These are phyloP conservation scores for Podaxis pistillaris DNA, from an alignment of 768 basidiomycete species.

Conservation along the genomic window DNA sequence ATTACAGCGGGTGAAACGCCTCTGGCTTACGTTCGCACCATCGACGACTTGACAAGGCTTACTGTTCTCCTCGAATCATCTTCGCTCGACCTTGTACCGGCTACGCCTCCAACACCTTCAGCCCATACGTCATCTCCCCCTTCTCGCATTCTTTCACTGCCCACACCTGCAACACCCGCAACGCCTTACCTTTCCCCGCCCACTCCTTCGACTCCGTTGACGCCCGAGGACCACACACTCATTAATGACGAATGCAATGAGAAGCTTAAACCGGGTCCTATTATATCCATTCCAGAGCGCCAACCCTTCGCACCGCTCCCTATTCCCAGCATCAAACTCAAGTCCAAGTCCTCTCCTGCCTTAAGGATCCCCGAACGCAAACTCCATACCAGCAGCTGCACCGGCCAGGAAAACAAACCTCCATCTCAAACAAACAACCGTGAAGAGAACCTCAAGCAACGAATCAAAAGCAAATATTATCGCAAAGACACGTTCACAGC, in stretches of 20 bases:
- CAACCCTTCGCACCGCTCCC: slow-evolving; percentile 1
- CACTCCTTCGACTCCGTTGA: not conserved
- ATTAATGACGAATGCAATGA: not conserved
- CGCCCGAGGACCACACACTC: slow-evolving; percentile 3
- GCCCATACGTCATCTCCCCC: no score
- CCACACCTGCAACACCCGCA: not conserved
- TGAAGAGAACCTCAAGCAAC: not conserved
- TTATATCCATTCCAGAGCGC: not conserved
- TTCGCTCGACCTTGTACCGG: not conserved
- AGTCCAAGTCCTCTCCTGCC: not conserved
- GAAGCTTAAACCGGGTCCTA: not conserved
- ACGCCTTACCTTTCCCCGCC: not conserved
- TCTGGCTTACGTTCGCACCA: not conserved
- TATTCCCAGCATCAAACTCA: not conserved
- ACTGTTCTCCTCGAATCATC: slow-evolving; percentile 1
- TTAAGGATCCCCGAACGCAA: slow-evolving; percentile 1
- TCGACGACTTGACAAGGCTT: not conserved
- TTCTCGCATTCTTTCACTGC: not conserved
- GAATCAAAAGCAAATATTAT: not conserved
- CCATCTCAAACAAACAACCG: not conserved
- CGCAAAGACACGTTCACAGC: slow-evolving; percentile 9
- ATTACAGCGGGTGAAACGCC: not conserved
- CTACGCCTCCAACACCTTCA: no score
- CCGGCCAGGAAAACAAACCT: slow-evolving; percentile 1
- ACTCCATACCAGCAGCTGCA: slow-evolving; percentile 1